phyloP scores from a whole-genome alignment of 2,329 filamentous ascomycete species.

The Amylocarpus encephaloides region DNA sequence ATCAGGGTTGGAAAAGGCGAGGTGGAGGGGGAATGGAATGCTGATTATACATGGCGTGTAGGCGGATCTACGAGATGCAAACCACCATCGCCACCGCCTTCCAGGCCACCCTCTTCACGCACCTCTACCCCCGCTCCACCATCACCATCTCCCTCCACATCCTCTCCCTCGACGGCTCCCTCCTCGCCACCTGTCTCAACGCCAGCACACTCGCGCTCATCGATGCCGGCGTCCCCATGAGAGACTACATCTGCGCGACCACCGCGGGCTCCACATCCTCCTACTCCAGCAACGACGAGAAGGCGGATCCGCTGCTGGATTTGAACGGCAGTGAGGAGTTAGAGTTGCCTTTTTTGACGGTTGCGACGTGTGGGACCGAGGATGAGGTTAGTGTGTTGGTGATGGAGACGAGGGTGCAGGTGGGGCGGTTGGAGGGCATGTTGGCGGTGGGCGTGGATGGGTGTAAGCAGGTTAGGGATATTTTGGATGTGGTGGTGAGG shows the following conservation, averaged over 20 bases:
- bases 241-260: slow-evolving; percentile 81
- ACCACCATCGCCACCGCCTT: slow-evolving; percentile 74
- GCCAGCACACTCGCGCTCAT: slow-evolving; percentile 86
- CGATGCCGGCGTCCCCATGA: slow-evolving; percentile 93
- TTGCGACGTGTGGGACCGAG: slow-evolving; percentile 68
- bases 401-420: slow-evolving; percentile 85
- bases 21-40: neutral
- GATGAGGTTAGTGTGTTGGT: slow-evolving; percentile 74
- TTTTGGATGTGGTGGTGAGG: slow-evolving; percentile 75
- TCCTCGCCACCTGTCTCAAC: slow-evolving; percentile 86
- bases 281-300: slow-evolving; percentile 57
- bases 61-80: slow-evolving; percentile 74
- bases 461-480: slow-evolving; percentile 75
- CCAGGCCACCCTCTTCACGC: slow-evolving; percentile 69
- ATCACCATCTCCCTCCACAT: slow-evolving; percentile 82
- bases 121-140: slow-evolving; percentile 81
- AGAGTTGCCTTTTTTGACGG: slow-evolving; percentile 82
- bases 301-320: slow-evolving; percentile 72
- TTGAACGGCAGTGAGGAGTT: slow-evolving; percentile 75
- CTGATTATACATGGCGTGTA: too few relatives aligned
- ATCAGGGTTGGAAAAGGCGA: too few relatives aligned
- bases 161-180: slow-evolving; percentile 80
- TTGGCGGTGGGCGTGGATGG: slow-evolving; percentile 86
- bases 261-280: slow-evolving; percentile 75
- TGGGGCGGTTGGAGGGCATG: slow-evolving; percentile 80